phyloP scores from a whole-genome alignment of 495 filamentous ascomycete species.

The Aspergillus sclerotiicarbonarius region DNA sequence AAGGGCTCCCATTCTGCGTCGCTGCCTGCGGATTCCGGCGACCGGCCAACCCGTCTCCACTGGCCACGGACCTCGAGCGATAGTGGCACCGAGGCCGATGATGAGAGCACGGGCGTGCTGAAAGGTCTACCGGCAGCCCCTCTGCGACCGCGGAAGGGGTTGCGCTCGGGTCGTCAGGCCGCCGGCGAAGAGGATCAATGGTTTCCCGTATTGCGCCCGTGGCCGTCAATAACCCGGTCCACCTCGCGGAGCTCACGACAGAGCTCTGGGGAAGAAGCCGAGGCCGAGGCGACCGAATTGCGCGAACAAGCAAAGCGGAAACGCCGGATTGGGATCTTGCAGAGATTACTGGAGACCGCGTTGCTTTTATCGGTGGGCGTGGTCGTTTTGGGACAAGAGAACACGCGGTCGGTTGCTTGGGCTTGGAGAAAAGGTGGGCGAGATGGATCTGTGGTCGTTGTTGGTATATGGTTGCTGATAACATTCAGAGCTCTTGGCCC shows the following conservation, averaged over 20 bases:
- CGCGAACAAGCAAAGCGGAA: constrained; percentile 31
- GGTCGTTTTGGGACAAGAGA: constrained; percentile 34
- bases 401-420: constrained; percentile 36
- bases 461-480: constrained; percentile 10
- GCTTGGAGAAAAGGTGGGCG: constrained; percentile 43
- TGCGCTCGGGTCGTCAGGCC: constrained; percentile 55
- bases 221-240: constrained; percentile 38
- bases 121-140: constrained; percentile 79
- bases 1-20: constrained; percentile 31
- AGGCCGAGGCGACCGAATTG: constrained; percentile 26
- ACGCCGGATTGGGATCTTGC: constrained; percentile 43
- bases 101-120: constrained; percentile 70
- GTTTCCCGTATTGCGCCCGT: constrained; percentile 35
- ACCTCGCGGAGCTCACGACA: constrained; percentile 32
- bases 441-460: neutral
- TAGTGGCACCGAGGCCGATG: constrained; percentile 88
- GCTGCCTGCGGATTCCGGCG: constrained; percentile 23
- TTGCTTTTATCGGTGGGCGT: constrained; percentile 46
- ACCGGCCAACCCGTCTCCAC: constrained; percentile 24
- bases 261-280: constrained; percentile 40
- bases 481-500: constrained; percentile 47
- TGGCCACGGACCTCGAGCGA: constrained; percentile 67
- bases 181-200: constrained; percentile 31
- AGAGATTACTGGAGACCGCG: constrained; percentile 42
- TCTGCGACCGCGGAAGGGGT: constrained; percentile 67